Percentiles rank a stretch among this genome's conserved stretches.
Conservation (phyloP, 108 stramenopile genomes). For the Conticribra guillardii region DNA sequence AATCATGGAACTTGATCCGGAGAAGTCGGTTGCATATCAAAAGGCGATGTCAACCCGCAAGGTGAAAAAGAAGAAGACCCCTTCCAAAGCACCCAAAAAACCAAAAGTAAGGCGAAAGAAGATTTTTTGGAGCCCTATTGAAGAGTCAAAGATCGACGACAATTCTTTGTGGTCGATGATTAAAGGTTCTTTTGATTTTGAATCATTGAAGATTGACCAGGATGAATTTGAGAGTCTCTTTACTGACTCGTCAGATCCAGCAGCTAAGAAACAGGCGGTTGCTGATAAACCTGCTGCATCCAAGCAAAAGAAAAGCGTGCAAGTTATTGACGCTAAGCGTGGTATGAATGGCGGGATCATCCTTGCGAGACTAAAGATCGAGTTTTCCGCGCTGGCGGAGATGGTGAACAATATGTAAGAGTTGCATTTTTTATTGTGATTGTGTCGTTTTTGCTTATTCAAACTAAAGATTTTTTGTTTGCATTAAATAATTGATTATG, state of each 20-base stretch:
- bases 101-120: constrained; percentile 86
- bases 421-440: too few species aligned
- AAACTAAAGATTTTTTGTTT: too few species aligned
- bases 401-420: constrained; percentile 82
- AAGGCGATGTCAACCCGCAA: constrained; percentile 43
- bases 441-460: neutral
- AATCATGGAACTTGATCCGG: constrained; percentile 80
- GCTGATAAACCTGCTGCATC: constrained; percentile 34
- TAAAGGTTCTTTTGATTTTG: constrained; percentile 64
- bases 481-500: neutral
- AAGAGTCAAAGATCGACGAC: constrained; percentile 74
- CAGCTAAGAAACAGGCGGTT: constrained; percentile 63
- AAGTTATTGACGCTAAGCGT: constrained; percentile 89
- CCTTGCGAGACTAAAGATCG: constrained; percentile 77
- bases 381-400: constrained; percentile 66
- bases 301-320: constrained; percentile 81
- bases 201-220: constrained; percentile 74
- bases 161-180: constrained; percentile 89
- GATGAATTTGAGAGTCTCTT: constrained; percentile 92
- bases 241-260: constrained; percentile 77
- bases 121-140: constrained; percentile 90
- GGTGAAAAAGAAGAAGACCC: constrained; percentile 42
- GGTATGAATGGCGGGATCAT: constrained; percentile 94
- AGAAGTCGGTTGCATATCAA: constrained; percentile 63
- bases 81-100: constrained; percentile 44